Evolutionary conservation across 306 rosid genomes (phyloP).

Genomic region (Pyrus betulifolia): DNA sequence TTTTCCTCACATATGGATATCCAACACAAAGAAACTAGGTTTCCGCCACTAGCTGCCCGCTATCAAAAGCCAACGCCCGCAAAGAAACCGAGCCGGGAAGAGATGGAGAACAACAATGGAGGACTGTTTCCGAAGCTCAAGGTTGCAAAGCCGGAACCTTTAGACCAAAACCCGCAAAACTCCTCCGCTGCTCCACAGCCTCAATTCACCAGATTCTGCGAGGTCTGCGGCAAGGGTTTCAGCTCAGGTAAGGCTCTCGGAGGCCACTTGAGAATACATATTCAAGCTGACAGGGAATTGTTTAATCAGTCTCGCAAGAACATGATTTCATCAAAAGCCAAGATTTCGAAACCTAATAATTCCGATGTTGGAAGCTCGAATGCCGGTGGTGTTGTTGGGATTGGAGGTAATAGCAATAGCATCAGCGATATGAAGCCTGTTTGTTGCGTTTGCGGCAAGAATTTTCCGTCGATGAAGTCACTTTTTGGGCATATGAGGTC

Average conservation of each 20-base stretch:
- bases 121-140: constrained; percentile 9
- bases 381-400: neutral
- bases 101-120: neutral
- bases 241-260: constrained; percentile 41
- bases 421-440: neutral
- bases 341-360: neutral
- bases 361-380: neutral
- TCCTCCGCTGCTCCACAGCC: neutral
- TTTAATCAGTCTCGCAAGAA: neutral
- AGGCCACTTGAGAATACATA: constrained; percentile 51
- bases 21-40: neutral
- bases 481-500: constrained; percentile 38
- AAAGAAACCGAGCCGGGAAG: neutral
- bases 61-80: neutral
- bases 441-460: constrained; percentile 21
- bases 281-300: neutral
- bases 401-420: neutral
- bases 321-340: neutral
- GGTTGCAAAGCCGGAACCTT: constrained; percentile 7
- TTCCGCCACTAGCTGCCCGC: neutral
- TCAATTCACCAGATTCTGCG: constrained; percentile 1
- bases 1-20: neutral
- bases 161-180: neutral
- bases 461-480: constrained; percentile 25
- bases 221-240: constrained; percentile 24